Percentiles rank a stretch among this genome's conserved stretches.
These are phyloP conservation scores for Asterophora lycoperdoides DNA, from an alignment of 768 basidiomycete species.

Conservation along the genomic window DNA sequence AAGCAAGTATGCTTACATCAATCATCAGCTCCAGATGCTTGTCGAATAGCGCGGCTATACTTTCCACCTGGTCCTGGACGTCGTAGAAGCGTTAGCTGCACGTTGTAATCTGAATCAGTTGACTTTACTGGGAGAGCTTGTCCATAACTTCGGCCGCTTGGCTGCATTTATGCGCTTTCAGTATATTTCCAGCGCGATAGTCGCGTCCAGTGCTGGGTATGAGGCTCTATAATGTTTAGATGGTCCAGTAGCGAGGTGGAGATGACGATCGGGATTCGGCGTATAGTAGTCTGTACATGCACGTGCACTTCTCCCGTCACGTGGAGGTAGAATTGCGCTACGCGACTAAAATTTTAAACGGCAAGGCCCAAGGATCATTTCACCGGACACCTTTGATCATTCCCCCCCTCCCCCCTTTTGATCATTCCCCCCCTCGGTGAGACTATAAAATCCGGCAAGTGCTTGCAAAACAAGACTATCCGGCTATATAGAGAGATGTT, in stretches of 20 bases:
- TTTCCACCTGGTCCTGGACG: slow-evolving; percentile 68
- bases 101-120: slow-evolving; percentile 6
- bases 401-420: too few relatives aligned
- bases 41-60: slow-evolving; percentile 53
- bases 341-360: too few relatives aligned
- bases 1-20: slow-evolving; percentile 45
- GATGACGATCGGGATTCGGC: too few relatives aligned
- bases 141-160: slow-evolving; percentile 40
- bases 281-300: background rate
- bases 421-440: too few relatives aligned
- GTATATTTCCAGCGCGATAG: background rate
- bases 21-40: slow-evolving; percentile 58
- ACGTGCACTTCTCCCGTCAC: background rate
- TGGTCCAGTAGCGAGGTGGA: too few relatives aligned
- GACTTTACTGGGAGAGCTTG: slow-evolving; percentile 48
- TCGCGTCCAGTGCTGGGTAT: background rate
- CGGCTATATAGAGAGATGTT: too few relatives aligned
- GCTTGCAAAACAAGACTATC: too few relatives aligned
- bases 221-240: too few relatives aligned
- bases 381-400: too few relatives aligned
- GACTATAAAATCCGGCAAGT: too few relatives aligned
- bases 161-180: slow-evolving; percentile 4
- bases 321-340: background rate
- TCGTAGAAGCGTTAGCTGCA: slow-evolving; percentile 6
- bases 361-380: too few relatives aligned